Evolutionary conservation across 768 basidiomycete species (phyloP).

Genomic region (Lepiota venenata): DNA sequence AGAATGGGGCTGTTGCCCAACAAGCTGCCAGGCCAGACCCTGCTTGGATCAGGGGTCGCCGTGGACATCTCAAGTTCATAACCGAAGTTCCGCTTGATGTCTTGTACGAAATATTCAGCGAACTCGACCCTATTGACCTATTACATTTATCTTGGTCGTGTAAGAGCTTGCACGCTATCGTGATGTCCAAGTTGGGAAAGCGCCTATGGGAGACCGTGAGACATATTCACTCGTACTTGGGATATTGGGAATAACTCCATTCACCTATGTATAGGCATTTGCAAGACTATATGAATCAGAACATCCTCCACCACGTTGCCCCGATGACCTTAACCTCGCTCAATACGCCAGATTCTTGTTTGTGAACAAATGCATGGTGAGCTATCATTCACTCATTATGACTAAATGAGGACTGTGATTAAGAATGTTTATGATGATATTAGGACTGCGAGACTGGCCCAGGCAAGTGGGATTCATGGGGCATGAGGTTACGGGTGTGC

Average conservation of each 20-base stretch:
- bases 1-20: neutral
- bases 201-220: slow-evolving; percentile 31
- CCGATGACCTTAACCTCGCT: slow-evolving; percentile 25
- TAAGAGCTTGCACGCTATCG: slow-evolving; percentile 29
- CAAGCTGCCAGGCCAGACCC: neutral
- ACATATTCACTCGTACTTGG: too few species aligned
- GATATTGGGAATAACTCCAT: too few species aligned
- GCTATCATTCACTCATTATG: neutral
- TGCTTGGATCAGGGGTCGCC: slow-evolving; percentile 14
- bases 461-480: neutral
- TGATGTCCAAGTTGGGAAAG: slow-evolving; percentile 19
- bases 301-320: slow-evolving; percentile 20
- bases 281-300: slow-evolving; percentile 21
- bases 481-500: neutral
- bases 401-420: too few species aligned
- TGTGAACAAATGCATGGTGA: slow-evolving; percentile 11
- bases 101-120: slow-evolving; percentile 33
- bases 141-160: slow-evolving; percentile 35
- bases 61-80: slow-evolving; percentile 22
- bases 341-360: slow-evolving; percentile 33
- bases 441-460: neutral
- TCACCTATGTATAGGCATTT: neutral
- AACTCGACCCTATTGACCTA: slow-evolving; percentile 35
- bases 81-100: slow-evolving; percentile 32
- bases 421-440: too few species aligned